Evolutionary conservation across 2,329 filamentous ascomycete species (phyloP).

Genomic region (Paracoccidioides brasiliensis): DNA sequence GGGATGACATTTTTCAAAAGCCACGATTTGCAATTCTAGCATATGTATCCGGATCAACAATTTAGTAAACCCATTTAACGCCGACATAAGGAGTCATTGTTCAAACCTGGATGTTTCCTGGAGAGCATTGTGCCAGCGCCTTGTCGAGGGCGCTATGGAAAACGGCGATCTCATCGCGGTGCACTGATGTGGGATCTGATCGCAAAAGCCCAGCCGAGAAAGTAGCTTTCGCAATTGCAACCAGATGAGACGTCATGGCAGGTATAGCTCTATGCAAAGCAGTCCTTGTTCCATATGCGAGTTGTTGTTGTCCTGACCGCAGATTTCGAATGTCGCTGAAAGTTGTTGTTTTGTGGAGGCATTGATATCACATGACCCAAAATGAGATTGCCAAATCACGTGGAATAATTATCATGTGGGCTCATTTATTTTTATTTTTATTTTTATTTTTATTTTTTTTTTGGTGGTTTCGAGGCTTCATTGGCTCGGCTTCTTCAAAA

Average conservation of each 20-base stretch:
- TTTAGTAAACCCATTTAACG: slow-evolving; percentile 26
- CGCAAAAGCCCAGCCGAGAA: slow-evolving; percentile 61
- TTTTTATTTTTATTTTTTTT: no score
- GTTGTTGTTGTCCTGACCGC: neutral
- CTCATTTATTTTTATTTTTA: no score
- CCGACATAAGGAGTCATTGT: slow-evolving; percentile 19
- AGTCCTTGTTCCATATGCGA: neutral
- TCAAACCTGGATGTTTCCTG: slow-evolving; percentile 80
- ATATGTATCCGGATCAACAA: slow-evolving; percentile 8
- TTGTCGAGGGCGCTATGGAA: slow-evolving; percentile 55
- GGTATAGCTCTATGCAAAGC: neutral
- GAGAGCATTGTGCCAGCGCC: slow-evolving; percentile 58
- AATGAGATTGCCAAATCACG: neutral
- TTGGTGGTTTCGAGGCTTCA: no score
- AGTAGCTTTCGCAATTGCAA: slow-evolving; percentile 69
- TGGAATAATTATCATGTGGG: no score
- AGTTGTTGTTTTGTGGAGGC: neutral
- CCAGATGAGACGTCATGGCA: slow-evolving; percentile 52
- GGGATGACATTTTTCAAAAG: slow-evolving; percentile 58
- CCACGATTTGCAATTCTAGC: slow-evolving; percentile 79
- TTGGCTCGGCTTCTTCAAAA: neutral
- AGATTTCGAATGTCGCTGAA: neutral
- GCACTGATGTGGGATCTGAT: slow-evolving; percentile 56
- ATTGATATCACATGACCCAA: neutral
- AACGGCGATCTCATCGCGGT: slow-evolving; percentile 54